Evolutionary conservation across 164 flowering plant species (phyloP).

Genomic region (Pachysandra terminalis): DNA sequence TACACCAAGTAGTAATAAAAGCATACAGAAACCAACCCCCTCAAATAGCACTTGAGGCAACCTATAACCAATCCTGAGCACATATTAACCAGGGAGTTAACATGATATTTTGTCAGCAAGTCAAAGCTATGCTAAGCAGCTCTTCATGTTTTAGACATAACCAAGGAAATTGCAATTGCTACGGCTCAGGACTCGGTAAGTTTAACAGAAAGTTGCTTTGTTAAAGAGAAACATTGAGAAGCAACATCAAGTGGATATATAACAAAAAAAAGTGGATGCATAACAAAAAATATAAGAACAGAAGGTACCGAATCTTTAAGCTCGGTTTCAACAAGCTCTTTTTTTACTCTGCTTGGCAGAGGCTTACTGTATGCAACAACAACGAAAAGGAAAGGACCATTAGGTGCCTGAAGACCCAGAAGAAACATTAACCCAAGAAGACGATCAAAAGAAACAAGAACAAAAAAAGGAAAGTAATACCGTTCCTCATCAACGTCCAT

Average conservation of each 20-base stretch:
- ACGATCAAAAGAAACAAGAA: background rate
- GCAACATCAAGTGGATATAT: background rate
- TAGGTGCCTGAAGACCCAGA: too few species aligned
- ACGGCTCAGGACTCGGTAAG: background rate
- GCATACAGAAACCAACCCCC: background rate
- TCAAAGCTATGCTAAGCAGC: background rate
- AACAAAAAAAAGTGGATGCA: background rate
- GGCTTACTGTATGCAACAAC: constrained; percentile 37
- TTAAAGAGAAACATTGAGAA: background rate
- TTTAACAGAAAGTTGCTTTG: background rate
- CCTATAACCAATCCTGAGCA: background rate
- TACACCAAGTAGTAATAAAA: background rate
- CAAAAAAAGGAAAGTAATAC: constrained; percentile 18
- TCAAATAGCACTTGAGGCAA: background rate
- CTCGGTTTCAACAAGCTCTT: constrained; percentile 44
- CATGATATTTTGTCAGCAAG: background rate
- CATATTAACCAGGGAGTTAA: background rate
- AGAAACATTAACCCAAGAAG: background rate
- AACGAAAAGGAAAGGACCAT: background rate
- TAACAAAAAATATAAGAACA: background rate
- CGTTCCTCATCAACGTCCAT: constrained; percentile 60
- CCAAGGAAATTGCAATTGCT: background rate
- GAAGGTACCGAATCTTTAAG: constrained; percentile 44
- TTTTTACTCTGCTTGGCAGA: constrained; percentile 40
- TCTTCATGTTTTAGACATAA: background rate